A percentile compares a stretch with the other conserved stretches of the same genome.
Evolutionary conservation across 1,284 basidiomycete species (phyloP).

Genomic region (Ustilago xerochloae): DNA sequence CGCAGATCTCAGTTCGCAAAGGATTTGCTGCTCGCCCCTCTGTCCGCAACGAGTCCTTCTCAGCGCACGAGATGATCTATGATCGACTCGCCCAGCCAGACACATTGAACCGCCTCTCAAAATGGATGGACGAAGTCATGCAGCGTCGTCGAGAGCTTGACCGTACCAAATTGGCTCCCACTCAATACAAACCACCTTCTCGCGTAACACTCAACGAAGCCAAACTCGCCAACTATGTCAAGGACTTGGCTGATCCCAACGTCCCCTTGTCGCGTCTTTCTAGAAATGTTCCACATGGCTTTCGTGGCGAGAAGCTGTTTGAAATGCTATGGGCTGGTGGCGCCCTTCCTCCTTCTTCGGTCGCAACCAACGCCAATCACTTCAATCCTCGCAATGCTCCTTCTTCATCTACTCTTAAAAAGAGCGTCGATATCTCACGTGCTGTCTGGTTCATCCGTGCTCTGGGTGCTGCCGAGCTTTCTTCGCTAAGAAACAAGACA

Average conservation of each 20-base stretch:
- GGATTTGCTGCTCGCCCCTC: constrained; percentile 75
- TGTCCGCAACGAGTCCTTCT: constrained; percentile 71
- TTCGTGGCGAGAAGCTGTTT: constrained; percentile 88
- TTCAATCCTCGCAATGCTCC: constrained; percentile 14
- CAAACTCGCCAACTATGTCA: constrained; percentile 88
- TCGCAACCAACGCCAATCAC: constrained; percentile 8
- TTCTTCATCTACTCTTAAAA: constrained; percentile 72
- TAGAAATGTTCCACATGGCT: constrained; percentile 90
- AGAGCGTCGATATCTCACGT: constrained; percentile 79
- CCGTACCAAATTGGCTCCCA: constrained; percentile 17
- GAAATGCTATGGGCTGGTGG: constrained; percentile 79
- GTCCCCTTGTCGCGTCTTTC: constrained; percentile 88
- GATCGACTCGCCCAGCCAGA: constrained; percentile 69
- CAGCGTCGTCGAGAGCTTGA: constrained; percentile 40
- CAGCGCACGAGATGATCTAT: constrained; percentile 72
- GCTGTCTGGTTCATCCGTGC: constrained; percentile 96
- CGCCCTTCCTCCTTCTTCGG: constrained; percentile 21
- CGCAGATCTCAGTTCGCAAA: constrained; percentile 80
- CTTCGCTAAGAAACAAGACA: constrained; percentile 46
- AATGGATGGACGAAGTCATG: constrained; percentile 51
- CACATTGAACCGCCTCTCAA: constrained; percentile 32
- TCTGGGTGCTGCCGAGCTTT: constrained; percentile 91
- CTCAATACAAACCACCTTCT: constrained; percentile 51
- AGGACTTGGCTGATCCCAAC: constrained; percentile 86
- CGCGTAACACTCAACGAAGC: constrained; percentile 89